phyloP scores from a whole-genome alignment of 2,329 filamentous ascomycete genomes.

The Phialophora tarda region DNA sequence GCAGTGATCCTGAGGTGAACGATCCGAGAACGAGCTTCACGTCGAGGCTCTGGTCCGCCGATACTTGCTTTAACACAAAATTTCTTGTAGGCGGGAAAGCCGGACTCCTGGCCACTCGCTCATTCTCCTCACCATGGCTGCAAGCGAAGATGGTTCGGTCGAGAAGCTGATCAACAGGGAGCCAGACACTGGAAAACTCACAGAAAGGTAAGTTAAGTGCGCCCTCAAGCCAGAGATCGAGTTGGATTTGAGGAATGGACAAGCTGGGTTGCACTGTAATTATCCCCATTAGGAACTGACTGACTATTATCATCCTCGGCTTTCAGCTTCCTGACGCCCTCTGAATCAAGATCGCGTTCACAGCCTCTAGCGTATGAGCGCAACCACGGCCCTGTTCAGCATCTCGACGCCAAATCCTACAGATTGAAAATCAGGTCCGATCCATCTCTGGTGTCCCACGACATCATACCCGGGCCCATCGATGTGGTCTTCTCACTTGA shows the following conservation, averaged over 20 bases:
- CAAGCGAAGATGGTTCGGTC: slow-evolving; percentile 30
- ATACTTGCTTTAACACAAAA: neutral
- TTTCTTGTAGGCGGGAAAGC: neutral
- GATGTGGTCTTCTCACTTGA: neutral
- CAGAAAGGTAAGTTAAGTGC: slow-evolving; percentile 12
- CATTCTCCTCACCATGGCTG: slow-evolving; percentile 6
- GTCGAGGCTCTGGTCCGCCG: neutral
- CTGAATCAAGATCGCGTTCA: slow-evolving; percentile 1
- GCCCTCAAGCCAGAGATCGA: neutral
- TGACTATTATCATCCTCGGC: neutral
- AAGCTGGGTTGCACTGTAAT: neutral
- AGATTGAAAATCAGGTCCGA: slow-evolving; percentile 47
- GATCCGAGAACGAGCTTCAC: neutral
- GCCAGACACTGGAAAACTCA: slow-evolving; percentile 40
- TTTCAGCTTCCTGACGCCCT: slow-evolving; percentile 10
- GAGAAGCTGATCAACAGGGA: slow-evolving; percentile 44
- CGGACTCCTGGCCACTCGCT: neutral
- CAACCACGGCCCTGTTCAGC: slow-evolving; percentile 61
- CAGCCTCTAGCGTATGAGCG: slow-evolving; percentile 55
- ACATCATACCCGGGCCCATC: neutral
- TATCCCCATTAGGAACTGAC: neutral
- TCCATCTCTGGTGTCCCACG: neutral
- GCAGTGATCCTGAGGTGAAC: neutral
- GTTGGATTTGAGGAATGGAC: neutral
- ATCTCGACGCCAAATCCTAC: slow-evolving; percentile 44